Evolutionary conservation across 2,329 filamentous ascomycete species (phyloP), one percentile per base, ranked within the genome.

Genomic region (Clathrospora elynae): DNA sequence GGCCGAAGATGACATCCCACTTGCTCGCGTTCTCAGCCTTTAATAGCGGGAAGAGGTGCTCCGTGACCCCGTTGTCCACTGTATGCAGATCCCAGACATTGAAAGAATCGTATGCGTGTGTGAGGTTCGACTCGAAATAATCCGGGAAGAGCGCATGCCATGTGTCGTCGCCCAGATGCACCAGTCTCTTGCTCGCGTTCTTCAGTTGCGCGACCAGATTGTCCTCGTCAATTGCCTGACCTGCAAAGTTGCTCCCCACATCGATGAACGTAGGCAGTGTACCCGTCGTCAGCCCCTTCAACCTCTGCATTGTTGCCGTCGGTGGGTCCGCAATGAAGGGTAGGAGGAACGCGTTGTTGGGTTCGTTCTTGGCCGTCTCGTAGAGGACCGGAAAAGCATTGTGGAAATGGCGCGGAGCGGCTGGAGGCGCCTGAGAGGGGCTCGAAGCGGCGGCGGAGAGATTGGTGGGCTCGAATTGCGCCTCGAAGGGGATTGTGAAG

Each of bases 31-130:
- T 84, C 34, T 80, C 76, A 1, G 81, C 70, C 34, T 85, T 77
- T 51, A 99, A 71, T 2, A 97, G 78, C 2, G 93, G 93, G 49
- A 93, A 87, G 5, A 99, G 84, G 71, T 97, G 88, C 57, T 95
- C 87, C 9, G 86, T 87, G 16, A 99, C 93, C 1, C 93, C 93
- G 62, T 96, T 92, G 66, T 99, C 93, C 2, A 99, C 88, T 0
- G 93, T 97, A 68, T 97, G 90, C 59, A 99, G 72, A 68, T 99
- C 93, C 90, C 90, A 96, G 5, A 97, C 93, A 64, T 97, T 96
- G 74, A 99, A 95, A 49, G 92, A 97, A 68, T 97, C 92, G 69
- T 96, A 99, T 0, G 93, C 83, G 57, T 79, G 83, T 57, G 91
- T 96, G 42, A 96, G 82, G 42, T 92, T 87, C 6, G 84, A 75